These are phyloP conservation scores for Vitellaria paradoxa DNA, from an alignment of 179 eudicot species.

Conservation along the genomic window DNA sequence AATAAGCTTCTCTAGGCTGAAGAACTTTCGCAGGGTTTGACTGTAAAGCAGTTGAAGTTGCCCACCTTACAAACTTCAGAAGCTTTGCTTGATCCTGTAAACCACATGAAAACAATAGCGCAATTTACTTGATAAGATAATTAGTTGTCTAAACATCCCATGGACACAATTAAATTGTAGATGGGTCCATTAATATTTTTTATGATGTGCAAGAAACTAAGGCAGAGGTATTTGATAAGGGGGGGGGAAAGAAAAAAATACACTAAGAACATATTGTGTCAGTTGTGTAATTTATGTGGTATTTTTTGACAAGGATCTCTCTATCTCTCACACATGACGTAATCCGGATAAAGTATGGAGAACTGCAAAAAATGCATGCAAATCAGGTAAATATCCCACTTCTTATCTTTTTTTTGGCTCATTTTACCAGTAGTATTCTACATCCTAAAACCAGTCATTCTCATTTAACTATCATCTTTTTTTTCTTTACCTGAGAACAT, in stretches of 20 bases:
- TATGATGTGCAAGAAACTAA: background rate
- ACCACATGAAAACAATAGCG: conserved; percentile 2
- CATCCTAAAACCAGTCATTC: background rate
- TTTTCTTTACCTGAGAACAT: background rate
- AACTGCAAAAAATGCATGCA: background rate
- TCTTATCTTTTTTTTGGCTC: background rate
- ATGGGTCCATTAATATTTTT: background rate
- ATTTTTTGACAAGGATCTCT: too few relatives aligned
- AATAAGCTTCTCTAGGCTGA: conserved; percentile 23
- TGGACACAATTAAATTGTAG: background rate
- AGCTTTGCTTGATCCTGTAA: conserved; percentile 65
- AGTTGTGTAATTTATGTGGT: background rate
- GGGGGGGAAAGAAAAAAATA: background rate
- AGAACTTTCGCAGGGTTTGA: conserved; percentile 31
- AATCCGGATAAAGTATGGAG: background rate
- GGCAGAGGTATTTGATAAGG: too few relatives aligned
- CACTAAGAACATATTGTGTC: background rate
- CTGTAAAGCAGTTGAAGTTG: conserved; percentile 59
- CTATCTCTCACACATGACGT: too few relatives aligned
- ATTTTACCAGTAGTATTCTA: background rate
- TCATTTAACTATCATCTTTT: background rate
- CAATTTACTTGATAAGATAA: background rate
- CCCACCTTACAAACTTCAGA: conserved; percentile 61
- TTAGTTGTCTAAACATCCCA: background rate
- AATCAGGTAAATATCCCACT: background rate